Conservation (phyloP, 2,329 filamentous ascomycete species). For the Aspergillus sojae region DNA sequence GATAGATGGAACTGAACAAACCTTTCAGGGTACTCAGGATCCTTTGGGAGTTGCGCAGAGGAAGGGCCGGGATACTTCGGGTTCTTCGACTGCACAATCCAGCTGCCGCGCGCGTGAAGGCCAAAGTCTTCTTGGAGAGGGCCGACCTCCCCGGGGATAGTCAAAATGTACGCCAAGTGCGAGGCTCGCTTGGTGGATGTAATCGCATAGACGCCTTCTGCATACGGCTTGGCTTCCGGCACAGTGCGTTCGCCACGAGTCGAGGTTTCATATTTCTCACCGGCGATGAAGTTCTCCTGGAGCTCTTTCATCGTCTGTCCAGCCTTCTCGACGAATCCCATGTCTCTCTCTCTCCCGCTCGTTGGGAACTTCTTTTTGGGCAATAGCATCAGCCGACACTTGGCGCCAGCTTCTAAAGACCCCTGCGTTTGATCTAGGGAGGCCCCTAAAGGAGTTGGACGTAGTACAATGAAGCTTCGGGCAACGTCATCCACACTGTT, state of each 20-base stretch:
- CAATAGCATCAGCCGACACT: conserved; percentile 73
- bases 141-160: conserved; percentile 68
- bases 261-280: conserved; percentile 73
- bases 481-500: conserved; percentile 71
- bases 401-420: conserved; percentile 56
- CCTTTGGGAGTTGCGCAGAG: conserved; percentile 64
- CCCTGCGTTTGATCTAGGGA: conserved; percentile 60
- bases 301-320: conserved; percentile 67
- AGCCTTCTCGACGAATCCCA: conserved; percentile 81
- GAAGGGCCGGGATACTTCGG: conserved; percentile 69
- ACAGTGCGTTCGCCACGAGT: conserved; percentile 69
- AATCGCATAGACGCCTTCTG: conserved; percentile 83
- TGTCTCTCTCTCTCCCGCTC: conserved; percentile 69
- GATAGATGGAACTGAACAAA: conserved; percentile 35
- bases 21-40: conserved; percentile 71
- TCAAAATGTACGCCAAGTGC: conserved; percentile 79
- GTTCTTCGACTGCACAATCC: conserved; percentile 79
- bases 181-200: conserved; percentile 71
- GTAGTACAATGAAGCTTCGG: conserved; percentile 77
- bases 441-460: conserved; percentile 71
- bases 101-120: conserved; percentile 70
- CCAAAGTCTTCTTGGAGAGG: conserved; percentile 77
- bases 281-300: conserved; percentile 70
- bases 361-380: conserved; percentile 83
- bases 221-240: conserved; percentile 73